These are phyloP conservation scores for Neonectria magnoliae DNA, from an alignment of 2,329 filamentous ascomycete species.

Conservation along the genomic window DNA sequence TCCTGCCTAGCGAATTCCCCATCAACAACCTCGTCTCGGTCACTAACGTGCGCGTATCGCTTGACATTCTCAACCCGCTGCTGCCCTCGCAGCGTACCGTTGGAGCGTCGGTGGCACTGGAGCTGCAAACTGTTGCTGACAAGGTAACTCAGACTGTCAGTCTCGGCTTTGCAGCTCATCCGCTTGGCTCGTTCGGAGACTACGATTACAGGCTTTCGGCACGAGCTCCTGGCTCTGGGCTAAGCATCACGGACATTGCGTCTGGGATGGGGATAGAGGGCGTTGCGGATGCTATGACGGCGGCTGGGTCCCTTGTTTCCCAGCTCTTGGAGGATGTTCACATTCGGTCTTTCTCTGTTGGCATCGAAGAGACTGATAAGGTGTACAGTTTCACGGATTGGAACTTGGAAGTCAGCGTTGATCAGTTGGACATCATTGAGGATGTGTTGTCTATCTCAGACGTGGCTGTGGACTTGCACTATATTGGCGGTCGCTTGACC, in stretches of 20 bases:
- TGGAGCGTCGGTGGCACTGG: constrained; percentile 1
- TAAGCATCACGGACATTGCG: neutral
- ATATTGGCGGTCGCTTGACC: neutral
- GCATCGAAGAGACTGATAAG: neutral
- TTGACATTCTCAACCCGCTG: neutral
- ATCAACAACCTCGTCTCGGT: constrained; percentile 3
- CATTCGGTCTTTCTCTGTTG: neutral
- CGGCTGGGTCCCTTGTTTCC: too few relatives aligned
- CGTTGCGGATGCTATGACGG: neutral
- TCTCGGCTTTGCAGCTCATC: neutral
- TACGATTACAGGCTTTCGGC: constrained; percentile 2
- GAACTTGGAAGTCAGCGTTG: neutral
- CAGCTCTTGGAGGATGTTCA: neutral
- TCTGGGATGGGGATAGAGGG: neutral
- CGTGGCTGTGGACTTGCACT: neutral
- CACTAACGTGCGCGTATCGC: neutral
- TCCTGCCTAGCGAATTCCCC: constrained; percentile 1
- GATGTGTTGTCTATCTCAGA: neutral
- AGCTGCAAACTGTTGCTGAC: neutral
- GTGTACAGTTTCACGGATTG: neutral
- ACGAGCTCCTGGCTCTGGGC: neutral
- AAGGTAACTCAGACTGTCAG: neutral
- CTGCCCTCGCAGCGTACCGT: neutral
- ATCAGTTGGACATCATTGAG: neutral
- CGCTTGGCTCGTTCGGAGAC: neutral